Evolutionary conservation across 352 stramenopile genomes (phyloP).

Genomic region (Pythium catenulatum): DNA sequence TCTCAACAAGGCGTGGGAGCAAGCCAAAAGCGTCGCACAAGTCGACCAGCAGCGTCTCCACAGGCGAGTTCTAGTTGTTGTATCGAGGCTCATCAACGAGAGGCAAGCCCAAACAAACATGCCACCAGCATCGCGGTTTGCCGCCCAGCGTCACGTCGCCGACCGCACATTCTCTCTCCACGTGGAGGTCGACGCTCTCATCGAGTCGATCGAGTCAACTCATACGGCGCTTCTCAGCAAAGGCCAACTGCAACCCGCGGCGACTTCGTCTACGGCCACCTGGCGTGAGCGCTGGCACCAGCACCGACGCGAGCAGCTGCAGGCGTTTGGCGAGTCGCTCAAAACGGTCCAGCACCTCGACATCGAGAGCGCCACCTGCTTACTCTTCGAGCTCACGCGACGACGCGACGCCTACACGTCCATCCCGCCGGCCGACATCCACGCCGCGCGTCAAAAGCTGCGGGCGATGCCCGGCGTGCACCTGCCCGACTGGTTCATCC

Average conservation of each 20-base stretch:
- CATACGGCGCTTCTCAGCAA: too few species aligned
- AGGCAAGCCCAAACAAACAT: too few species aligned
- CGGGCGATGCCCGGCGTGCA: background rate
- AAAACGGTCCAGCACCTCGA: background rate
- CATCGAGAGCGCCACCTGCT: background rate
- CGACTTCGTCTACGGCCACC: background rate
- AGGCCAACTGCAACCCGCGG: background rate
- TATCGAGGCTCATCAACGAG: too few species aligned
- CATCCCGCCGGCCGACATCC: background rate
- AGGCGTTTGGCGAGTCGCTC: background rate
- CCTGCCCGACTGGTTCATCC: conserved; percentile 31
- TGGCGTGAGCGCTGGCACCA: background rate
- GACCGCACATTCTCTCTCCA: background rate
- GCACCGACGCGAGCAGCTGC: background rate
- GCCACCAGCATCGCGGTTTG: background rate
- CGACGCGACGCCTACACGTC: background rate
- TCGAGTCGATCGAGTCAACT: too few species aligned
- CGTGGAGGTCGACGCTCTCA: background rate
- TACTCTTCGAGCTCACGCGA: conserved; percentile 1
- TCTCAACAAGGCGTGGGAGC: too few species aligned
- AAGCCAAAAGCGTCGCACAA: too few species aligned
- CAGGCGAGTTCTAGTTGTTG: too few species aligned
- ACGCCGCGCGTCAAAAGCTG: background rate
- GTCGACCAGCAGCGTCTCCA: too few species aligned
- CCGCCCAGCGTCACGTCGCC: background rate